Conservation (phyloP, 306 rosid species). For the Spatholobus suberectus region DNA sequence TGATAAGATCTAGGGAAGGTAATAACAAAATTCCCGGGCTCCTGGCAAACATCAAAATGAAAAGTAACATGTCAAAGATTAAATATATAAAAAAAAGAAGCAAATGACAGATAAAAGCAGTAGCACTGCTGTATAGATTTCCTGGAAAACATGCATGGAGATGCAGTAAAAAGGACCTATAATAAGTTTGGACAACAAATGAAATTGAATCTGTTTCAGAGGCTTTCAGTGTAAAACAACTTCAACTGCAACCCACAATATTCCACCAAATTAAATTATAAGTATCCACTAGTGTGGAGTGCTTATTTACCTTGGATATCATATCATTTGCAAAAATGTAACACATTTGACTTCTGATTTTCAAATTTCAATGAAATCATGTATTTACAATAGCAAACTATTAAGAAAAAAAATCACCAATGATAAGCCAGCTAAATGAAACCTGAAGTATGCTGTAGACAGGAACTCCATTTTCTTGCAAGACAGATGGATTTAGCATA, state of each 20-base stretch:
- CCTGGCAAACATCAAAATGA: constrained; percentile 60
- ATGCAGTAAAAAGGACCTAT: constrained; percentile 22
- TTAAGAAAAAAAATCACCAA: not conserved
- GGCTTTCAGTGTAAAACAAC: constrained; percentile 27
- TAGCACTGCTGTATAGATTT: constrained; percentile 26
- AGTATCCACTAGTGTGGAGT: constrained; percentile 13
- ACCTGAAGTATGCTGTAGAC: constrained; percentile 93
- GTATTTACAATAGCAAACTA: constrained; percentile 13
- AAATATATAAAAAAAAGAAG: constrained; percentile 33
- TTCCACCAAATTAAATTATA: constrained; percentile 11
- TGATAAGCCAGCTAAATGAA: constrained; percentile 36
- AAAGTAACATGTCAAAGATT: constrained; percentile 32
- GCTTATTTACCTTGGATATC: constrained; percentile 10
- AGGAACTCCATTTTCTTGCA: constrained; percentile 89
- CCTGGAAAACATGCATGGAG: constrained; percentile 30
- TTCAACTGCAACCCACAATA: constrained; percentile 9
- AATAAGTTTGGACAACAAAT: constrained; percentile 5
- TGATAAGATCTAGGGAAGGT: constrained; percentile 97
- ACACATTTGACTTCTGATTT: constrained; percentile 1
- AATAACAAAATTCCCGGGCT: constrained; percentile 96
- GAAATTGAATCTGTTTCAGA: constrained; percentile 24
- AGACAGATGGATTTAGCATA: constrained; percentile 96
- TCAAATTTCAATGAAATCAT: constrained; percentile 17
- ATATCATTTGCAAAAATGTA: constrained; percentile 21
- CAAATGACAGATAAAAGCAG: constrained; percentile 29